Evolutionary conservation across 495 filamentous ascomycete species (phyloP), one percentile per base, ranked within the genome.

Genomic region (Hapsidospora chrysogenum): DNA sequence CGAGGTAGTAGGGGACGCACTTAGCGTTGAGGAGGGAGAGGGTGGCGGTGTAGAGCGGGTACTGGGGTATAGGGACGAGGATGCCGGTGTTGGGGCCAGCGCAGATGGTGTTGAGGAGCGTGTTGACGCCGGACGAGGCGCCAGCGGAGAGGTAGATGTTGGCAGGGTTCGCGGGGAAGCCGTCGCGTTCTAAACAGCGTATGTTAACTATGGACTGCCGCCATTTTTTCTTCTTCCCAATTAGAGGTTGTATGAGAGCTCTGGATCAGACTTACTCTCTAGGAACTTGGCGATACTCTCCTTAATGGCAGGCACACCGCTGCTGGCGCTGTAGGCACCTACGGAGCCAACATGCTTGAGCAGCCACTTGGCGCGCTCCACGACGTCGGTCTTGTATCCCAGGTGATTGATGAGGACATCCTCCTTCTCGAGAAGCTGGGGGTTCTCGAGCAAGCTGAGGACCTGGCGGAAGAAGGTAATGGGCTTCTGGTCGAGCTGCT

Each of bases 401-500:
- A 92, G 40, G 51, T 68, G 49, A 61, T 75, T 56, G 70, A 74
- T 17, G 53, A 72, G 46, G 17, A 72, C 73, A 42, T 85, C 72
- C 46, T 80, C 68, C 40, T 85, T 72, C 46, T 93, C 71, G 35
- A 97, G 62, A 7, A 97, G 63, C 29, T 56, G 42, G 3, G 89
- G 89, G 63, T 95, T 84, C 60, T 97, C 89, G 36, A 97, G 63
- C 32, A 97, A 57, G 63, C 85, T 94, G 49, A 92, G 68, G 9
- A 96, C 92, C 61, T 97, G 92, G 37, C 89, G 77, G 76, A 97
- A 92, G 69, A 92, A 97, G 44, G 87, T 96, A 49, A 97, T 85
- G 45, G 89, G 89, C 66, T 94, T 89, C 66, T 97, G 89, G 59
- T 92, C 89, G 37, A 97, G 76, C 59, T 96, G 92, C 52, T 97